Evolutionary conservation across 441 rosid genomes (phyloP).

Genomic region (Croton setiger): DNA sequence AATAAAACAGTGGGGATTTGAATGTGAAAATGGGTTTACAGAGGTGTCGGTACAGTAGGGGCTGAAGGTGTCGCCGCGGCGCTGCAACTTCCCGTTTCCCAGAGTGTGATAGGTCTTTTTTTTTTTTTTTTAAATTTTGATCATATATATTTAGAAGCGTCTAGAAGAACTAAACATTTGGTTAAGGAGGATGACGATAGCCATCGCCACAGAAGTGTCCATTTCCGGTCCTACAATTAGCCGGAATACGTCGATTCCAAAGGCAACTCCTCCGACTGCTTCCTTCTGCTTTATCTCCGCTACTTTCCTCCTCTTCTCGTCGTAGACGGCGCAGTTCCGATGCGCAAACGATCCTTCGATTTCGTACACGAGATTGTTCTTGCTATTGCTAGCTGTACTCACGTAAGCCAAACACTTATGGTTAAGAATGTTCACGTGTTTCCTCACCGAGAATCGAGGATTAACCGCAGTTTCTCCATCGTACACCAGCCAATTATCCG

Average conservation of each 20-base stretch:
- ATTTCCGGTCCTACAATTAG: conserved; percentile 63
- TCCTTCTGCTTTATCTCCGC: conserved; percentile 74
- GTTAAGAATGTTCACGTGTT: conserved; percentile 46
- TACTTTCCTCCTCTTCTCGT: conserved; percentile 44
- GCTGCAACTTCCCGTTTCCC: neutral
- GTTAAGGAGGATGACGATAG: conserved; percentile 77
- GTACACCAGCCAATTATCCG: conserved; percentile 78
- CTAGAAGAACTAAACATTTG: conserved; percentile 74
- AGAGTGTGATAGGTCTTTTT: neutral
- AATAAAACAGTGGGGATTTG: neutral
- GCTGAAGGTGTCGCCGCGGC: neutral
- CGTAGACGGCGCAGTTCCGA: conserved; percentile 68
- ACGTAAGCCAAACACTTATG: conserved; percentile 53
- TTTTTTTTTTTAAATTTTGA: neutral
- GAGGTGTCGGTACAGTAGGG: neutral
- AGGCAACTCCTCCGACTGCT: conserved; percentile 49
- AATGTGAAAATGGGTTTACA: neutral
- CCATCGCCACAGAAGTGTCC: conserved; percentile 65
- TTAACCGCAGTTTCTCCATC: conserved; percentile 61
- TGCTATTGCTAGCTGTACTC: conserved; percentile 1
- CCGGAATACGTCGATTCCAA: conserved; percentile 68
- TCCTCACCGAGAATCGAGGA: conserved; percentile 55
- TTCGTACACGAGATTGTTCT: conserved; percentile 43
- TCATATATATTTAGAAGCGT: conserved; percentile 24
- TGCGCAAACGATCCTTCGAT: conserved; percentile 75